Evolutionary conservation across 2,329 filamentous ascomycete species (phyloP).

Genomic region (Paecilomyces dactylethromorphus): DNA sequence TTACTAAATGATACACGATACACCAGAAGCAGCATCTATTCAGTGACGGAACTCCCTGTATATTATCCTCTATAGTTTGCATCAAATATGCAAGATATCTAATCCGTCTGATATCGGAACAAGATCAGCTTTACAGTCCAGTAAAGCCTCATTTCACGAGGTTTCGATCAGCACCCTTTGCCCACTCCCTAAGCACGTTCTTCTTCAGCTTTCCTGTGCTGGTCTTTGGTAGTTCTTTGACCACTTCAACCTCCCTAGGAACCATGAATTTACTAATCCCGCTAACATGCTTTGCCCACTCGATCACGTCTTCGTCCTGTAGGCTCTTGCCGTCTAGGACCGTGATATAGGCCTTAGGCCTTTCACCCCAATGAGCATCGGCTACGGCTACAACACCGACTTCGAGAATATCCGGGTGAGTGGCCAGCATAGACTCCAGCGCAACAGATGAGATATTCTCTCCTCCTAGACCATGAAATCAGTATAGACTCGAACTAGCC

Average conservation of each 20-base stretch:
- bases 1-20: neutral
- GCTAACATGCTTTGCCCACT: constrained; percentile 77
- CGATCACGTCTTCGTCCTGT: constrained; percentile 63
- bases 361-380: constrained; percentile 89
- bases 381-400: constrained; percentile 82
- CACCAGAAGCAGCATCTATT: neutral
- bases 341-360: constrained; percentile 91
- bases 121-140: neutral
- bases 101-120: neutral
- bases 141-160: constrained; percentile 1
- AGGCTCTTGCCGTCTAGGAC: constrained; percentile 60
- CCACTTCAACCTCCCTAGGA: constrained; percentile 64
- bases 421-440: constrained; percentile 79
- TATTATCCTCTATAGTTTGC: neutral
- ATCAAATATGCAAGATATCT: neutral
- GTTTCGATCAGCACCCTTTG: constrained; percentile 47
- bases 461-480: constrained; percentile 53
- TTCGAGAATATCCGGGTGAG: constrained; percentile 85
- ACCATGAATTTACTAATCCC: constrained; percentile 89
- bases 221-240: constrained; percentile 89
- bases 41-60: neutral
- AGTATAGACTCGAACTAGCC: neutral
- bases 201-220: constrained; percentile 96
- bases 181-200: constrained; percentile 85
- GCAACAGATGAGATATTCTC: constrained; percentile 96